Evolutionary conservation across 2,329 filamentous ascomycete species (phyloP).

Genomic region (Pseudogymnoascus destructans): DNA sequence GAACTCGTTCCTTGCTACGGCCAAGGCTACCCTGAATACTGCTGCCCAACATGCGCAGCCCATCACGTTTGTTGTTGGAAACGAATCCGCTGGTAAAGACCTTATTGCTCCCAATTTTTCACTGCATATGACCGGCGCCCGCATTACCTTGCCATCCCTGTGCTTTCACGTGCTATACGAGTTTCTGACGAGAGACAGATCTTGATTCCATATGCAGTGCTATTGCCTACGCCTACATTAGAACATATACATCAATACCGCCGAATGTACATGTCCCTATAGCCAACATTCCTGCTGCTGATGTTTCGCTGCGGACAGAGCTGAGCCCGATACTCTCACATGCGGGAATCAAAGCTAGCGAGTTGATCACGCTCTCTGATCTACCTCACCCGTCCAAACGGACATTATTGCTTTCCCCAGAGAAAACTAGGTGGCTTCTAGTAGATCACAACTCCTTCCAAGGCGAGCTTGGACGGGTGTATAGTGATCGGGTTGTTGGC

Average conservation of each 20-base stretch:
- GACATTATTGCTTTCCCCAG: slow-evolving; percentile 28
- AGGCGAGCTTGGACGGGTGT: slow-evolving; percentile 43
- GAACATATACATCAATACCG: slow-evolving; percentile 36
- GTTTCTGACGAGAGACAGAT: slow-evolving; percentile 34
- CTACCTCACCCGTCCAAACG: slow-evolving; percentile 39
- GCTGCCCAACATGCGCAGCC: slow-evolving; percentile 33
- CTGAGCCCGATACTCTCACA: slow-evolving; percentile 50
- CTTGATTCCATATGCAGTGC: slow-evolving; percentile 70
- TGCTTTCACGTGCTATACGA: neutral
- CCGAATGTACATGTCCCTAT: slow-evolving; percentile 54
- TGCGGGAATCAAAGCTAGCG: slow-evolving; percentile 43
- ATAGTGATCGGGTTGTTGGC: slow-evolving; percentile 41
- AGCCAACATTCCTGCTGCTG: slow-evolving; percentile 53
- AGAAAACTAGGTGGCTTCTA: slow-evolving; percentile 55
- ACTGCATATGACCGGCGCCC: neutral
- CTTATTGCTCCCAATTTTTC: neutral
- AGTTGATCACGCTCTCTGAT: slow-evolving; percentile 54
- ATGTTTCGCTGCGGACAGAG: slow-evolving; percentile 61
- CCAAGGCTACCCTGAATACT: slow-evolving; percentile 34
- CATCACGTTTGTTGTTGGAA: slow-evolving; percentile 51
- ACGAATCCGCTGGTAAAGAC: slow-evolving; percentile 49
- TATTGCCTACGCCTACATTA: slow-evolving; percentile 61
- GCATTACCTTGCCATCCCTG: neutral
- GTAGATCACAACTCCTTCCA: slow-evolving; percentile 71
- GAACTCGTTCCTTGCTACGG: slow-evolving; percentile 37